Conservation (phyloP, 768 basidiomycete species). For the Phlebiopsis flavidoalba region DNA sequence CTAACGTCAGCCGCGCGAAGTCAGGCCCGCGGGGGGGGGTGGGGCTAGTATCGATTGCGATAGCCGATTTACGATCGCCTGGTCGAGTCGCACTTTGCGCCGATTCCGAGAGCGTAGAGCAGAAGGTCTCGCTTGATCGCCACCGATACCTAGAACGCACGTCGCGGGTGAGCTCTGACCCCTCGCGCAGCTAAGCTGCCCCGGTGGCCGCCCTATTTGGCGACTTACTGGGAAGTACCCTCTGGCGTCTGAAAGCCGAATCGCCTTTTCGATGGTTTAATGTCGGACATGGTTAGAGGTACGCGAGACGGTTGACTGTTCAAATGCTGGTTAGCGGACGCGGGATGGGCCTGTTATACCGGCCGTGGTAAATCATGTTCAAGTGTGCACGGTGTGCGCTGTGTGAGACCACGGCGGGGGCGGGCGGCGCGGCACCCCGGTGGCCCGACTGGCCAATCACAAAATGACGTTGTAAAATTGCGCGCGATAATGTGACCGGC, state of each 20-base stretch:
- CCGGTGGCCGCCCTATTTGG: neutral
- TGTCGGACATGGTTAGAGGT: conserved; percentile 33
- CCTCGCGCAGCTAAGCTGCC: neutral
- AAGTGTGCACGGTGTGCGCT: neutral
- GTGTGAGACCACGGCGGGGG: neutral
- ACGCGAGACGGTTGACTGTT: neutral
- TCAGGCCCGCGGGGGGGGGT: neutral
- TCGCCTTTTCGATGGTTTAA: conserved; percentile 61
- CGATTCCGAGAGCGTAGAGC: conserved; percentile 75
- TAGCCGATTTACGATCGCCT: conserved; percentile 67
- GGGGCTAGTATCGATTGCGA: conserved; percentile 12
- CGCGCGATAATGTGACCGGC: neutral
- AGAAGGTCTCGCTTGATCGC: conserved; percentile 83
- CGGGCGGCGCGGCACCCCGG: neutral
- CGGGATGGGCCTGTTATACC: neutral
- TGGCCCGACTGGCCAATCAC: neutral
- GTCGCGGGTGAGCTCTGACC: neutral
- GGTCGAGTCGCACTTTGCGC: conserved; percentile 74
- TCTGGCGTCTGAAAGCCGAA: conserved; percentile 51
- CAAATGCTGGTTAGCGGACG: neutral
- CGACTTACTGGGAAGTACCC: conserved; percentile 51
- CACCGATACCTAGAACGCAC: conserved; percentile 57
- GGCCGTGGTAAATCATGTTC: neutral
- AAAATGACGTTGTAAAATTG: neutral
- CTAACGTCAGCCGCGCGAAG: neutral